phyloP scores from a whole-genome alignment of 345 rosid species.

The Acer campestre region DNA sequence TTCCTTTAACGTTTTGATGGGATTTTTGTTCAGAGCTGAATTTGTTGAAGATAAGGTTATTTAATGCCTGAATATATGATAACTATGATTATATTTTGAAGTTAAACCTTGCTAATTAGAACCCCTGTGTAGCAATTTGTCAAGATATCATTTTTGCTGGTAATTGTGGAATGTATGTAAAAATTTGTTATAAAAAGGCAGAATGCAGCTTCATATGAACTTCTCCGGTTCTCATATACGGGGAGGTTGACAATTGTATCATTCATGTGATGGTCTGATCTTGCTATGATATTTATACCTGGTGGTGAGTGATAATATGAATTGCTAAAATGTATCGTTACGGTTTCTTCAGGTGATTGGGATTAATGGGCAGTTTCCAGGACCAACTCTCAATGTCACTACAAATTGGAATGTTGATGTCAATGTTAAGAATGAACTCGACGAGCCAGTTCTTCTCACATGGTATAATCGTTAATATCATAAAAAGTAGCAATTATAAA shows the following conservation, averaged over 20 bases:
- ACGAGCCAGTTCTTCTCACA: constrained; percentile 73
- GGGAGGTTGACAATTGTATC: neutral
- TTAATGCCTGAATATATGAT: neutral
- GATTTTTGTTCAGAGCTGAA: neutral
- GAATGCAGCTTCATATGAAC: neutral
- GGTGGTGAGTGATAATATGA: neutral
- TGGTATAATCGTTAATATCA: constrained; percentile 45
- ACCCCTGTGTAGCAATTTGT: neutral
- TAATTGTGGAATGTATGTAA: neutral
- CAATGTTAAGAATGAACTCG: constrained; percentile 71
- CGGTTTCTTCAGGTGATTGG: constrained; percentile 54
- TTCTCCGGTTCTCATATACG: neutral
- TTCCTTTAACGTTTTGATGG: neutral
- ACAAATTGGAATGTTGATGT: constrained; percentile 73
- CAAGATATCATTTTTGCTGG: neutral
- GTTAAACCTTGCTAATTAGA: neutral
- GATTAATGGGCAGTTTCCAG: constrained; percentile 72
- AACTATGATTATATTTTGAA: neutral
- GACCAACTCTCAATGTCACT: constrained; percentile 72
- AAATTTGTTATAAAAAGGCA: neutral
- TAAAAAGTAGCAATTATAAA: constrained; percentile 3
- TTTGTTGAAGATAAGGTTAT: neutral
- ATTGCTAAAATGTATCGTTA: neutral
- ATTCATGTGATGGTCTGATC: no score
- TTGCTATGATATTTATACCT: neutral